Evolutionary conservation across 2,329 filamentous ascomycete genomes (phyloP).

Genomic region (Neodidymelliopsis sp.): DNA sequence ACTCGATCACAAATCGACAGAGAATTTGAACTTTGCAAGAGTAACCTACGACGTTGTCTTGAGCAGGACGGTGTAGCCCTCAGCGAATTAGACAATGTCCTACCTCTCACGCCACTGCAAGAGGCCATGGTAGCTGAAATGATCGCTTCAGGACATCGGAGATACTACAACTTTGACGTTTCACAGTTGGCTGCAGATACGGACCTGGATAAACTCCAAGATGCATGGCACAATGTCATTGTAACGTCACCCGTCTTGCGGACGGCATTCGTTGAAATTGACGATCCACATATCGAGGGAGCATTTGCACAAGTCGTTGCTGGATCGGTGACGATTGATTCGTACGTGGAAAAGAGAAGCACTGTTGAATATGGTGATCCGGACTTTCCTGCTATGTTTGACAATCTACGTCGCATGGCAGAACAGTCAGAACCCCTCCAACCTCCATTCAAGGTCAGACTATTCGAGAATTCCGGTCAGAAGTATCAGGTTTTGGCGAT

Average conservation of each 20-base stretch:
- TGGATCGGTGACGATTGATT: not conserved
- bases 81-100: slow-evolving; percentile 61
- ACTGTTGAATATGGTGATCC: slow-evolving; percentile 20
- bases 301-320: slow-evolving; percentile 61
- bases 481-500: slow-evolving; percentile 71
- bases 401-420: slow-evolving; percentile 48
- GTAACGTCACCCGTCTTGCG: slow-evolving; percentile 73
- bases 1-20: slow-evolving; percentile 2
- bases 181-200: slow-evolving; percentile 65
- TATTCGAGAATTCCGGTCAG: slow-evolving; percentile 45
- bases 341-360: not conserved
- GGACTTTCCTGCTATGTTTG: slow-evolving; percentile 43
- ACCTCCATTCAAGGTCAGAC: slow-evolving; percentile 47
- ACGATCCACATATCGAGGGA: slow-evolving; percentile 63
- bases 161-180: slow-evolving; percentile 88
- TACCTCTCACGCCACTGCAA: slow-evolving; percentile 84
- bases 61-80: slow-evolving; percentile 44
- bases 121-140: slow-evolving; percentile 87
- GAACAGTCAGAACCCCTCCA: slow-evolving; percentile 1
- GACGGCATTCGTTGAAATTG: slow-evolving; percentile 74
- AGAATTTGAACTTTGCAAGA: slow-evolving; percentile 30
- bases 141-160: slow-evolving; percentile 73
- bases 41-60: slow-evolving; percentile 52
- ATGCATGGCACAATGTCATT: slow-evolving; percentile 70
- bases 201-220: slow-evolving; percentile 63